These are phyloP conservation scores for Saccharomycopsis vini DNA, from an alignment of 805 yeast genomes.

Conservation along the genomic window DNA sequence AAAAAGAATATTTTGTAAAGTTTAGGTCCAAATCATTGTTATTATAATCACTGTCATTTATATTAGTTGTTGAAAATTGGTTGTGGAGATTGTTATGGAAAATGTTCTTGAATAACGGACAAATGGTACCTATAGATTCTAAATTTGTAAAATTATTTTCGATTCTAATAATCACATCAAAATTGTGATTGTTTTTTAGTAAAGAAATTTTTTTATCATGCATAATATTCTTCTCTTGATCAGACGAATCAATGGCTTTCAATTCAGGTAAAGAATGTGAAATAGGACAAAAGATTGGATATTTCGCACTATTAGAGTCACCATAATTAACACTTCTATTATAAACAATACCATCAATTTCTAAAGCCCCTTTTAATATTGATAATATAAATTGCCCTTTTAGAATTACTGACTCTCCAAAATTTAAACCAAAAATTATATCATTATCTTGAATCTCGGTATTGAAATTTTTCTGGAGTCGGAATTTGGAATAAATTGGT, in stretches of 20 bases:
- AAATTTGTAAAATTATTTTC: slow-evolving; percentile 33
- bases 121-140: slow-evolving; percentile 31
- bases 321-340: neutral
- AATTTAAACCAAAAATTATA: neutral
- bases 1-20: slow-evolving; percentile 18
- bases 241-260: slow-evolving; percentile 28
- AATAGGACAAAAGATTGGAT: slow-evolving; percentile 28
- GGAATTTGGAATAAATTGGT: neutral
- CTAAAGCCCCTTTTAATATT: slow-evolving; percentile 35
- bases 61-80: neutral
- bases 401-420: slow-evolving; percentile 32
- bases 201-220: slow-evolving; percentile 20
- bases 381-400: slow-evolving; percentile 35
- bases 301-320: slow-evolving; percentile 19
- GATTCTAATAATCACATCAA: slow-evolving; percentile 31
- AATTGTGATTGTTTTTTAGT: slow-evolving; percentile 25
- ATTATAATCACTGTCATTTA: neutral
- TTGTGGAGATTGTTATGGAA: slow-evolving; percentile 23
- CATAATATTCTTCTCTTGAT: slow-evolving; percentile 15
- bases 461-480: too few species aligned
- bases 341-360: slow-evolving; percentile 30
- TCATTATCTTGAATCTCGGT: too few species aligned
- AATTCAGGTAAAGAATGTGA: slow-evolving; percentile 32
- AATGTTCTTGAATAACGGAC: slow-evolving; percentile 36
- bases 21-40: slow-evolving; percentile 1